Evolutionary conservation across 768 basidiomycete genomes (phyloP), one percentile per base, ranked within the genome.

Genomic region (Termitomyces titanicus): DNA sequence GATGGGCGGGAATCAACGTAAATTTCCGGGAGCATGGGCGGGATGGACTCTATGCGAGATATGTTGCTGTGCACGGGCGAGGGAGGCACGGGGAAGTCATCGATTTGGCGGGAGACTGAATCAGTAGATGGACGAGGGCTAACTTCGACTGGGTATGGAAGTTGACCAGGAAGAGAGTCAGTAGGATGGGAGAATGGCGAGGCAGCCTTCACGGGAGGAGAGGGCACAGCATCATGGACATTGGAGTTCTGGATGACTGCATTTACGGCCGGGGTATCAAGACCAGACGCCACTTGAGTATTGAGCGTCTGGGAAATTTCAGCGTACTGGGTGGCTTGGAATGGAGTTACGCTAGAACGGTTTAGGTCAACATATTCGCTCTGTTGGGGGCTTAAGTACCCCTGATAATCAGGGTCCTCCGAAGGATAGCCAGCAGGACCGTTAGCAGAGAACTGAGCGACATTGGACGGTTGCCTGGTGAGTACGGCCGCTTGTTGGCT

Each of bases 241-340:
- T 25, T 37, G 24, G 24, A n/a, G 29, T 51, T 55, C 47, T 51
- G 60, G 33, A 53, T 37, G n/a, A 44, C 54, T 25, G 66, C 61
- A n/a, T 62, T 58, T 15, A 69, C 68, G 27, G 67, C 62, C 3
- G 71, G 69, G 10, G 70, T 72, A 31, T 62, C 56, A 25, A 76
- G 58, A 27, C 72, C 74, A 37, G 52, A 59, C 5, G 77, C 75
- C 10, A 72, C 68, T 15, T 74, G 68, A 5, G 70, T 63, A 54
- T 82, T 78, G 38, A 91, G 67, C 18, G 73, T 79, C 61, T 78
- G 74, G 5, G 85, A 81, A 53, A 89, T 89, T 62, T 86, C 88
- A 18, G 76, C 80, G 62, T 90, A 90, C 66, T 91, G 89, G 0
- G 76, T 78, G 38, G 85, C 88, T 64, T 91, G 89, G 77, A 78